These are phyloP conservation scores for Boletus rufocinnamomeus DNA, from an alignment of 768 basidiomycete genomes.

Conservation along the genomic window DNA sequence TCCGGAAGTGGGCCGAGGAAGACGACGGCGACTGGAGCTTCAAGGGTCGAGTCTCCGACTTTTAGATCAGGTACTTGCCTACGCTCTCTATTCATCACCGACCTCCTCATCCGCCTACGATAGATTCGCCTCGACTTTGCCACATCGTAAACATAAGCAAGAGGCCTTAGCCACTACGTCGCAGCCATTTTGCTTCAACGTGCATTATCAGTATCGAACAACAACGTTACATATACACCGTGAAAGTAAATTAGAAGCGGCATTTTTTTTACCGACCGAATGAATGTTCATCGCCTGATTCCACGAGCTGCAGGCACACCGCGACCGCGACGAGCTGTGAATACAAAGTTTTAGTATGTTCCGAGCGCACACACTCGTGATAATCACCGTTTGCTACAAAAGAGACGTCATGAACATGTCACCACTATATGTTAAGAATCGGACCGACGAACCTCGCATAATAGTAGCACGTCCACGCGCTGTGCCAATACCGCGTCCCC, in stretches of 20 bases:
- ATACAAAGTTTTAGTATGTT: conserved; percentile 19
- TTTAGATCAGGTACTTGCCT: conserved; percentile 41
- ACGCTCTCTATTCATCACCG: background rate
- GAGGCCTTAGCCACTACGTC: background rate
- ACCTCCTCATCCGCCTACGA: background rate
- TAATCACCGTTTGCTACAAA: conserved; percentile 72
- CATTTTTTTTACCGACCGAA: conserved; percentile 6
- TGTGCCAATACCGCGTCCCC: conserved; percentile 98
- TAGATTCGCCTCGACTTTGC: background rate
- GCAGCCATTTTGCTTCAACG: background rate
- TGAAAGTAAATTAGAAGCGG: conserved; percentile 12
- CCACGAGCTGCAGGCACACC: conserved; percentile 76
- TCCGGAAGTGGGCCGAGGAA: conserved; percentile 53
- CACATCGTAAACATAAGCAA: too few relatives aligned
- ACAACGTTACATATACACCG: conserved; percentile 19
- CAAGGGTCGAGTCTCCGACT: conserved; percentile 87
- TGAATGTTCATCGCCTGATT: conserved; percentile 66
- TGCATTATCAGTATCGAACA: conserved; percentile 14
- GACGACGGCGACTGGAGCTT: conserved; percentile 85
- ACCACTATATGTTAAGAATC: conserved; percentile 6
- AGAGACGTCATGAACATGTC: conserved; percentile 20
- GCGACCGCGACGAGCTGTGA: conserved; percentile 81
- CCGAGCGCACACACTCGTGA: conserved; percentile 1
- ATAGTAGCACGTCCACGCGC: conserved; percentile 98
- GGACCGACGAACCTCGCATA: conserved; percentile 78